Base-by-base conservation (phyloP, 768 basidiomycete species). In the Scleroderma bovista region DNA sequence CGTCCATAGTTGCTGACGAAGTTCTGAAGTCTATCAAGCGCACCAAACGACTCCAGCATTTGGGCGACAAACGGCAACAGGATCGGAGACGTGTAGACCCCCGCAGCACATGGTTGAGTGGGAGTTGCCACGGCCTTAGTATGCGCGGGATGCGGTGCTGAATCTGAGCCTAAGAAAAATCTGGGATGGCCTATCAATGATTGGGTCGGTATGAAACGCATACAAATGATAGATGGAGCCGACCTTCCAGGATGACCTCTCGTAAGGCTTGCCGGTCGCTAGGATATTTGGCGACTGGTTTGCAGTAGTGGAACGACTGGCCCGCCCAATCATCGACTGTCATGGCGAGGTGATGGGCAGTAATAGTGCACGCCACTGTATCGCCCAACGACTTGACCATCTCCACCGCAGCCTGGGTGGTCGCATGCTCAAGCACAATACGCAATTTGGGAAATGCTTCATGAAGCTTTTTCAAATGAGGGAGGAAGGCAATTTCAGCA, bases 321-420 rank as follows among this genome's bases (percentile, higher is more conserved):
- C 93, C 91, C 2, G 93, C 93, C 84, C 94, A 97, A 58, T 93
- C 89, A 68, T 99, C 95, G 3, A 97, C 91, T 6, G 90, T 96
- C 44, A 99, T 76, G 24, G 80, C 83, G 40, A 99, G 81, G 65
- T 99, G 96, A 68, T 99, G 96, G 1, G 94, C 88, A 2, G 96
- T 99, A 68, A 99, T 97, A 8, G 93, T 90, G 67, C 96, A 98
- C 17, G 84, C 95, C 37, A 99, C 93, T 17, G 85, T 96, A 57
- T 74, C 71, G 1, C 81, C 93, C 52, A 83, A 79, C 40, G 75
- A 70, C 69, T 88, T 84, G 50, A 96, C 93, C 15, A 83, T 78
- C 55, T 93, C 91, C 12, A 97, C 81, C 1, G 95, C 93, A 22
- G 88, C 90, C 37, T 88, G 79, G 2, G 93, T 94, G 0, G 95